Conservation (phyloP, 2,329 filamentous ascomycete species). For the Colletotrichum costaricense region DNA sequence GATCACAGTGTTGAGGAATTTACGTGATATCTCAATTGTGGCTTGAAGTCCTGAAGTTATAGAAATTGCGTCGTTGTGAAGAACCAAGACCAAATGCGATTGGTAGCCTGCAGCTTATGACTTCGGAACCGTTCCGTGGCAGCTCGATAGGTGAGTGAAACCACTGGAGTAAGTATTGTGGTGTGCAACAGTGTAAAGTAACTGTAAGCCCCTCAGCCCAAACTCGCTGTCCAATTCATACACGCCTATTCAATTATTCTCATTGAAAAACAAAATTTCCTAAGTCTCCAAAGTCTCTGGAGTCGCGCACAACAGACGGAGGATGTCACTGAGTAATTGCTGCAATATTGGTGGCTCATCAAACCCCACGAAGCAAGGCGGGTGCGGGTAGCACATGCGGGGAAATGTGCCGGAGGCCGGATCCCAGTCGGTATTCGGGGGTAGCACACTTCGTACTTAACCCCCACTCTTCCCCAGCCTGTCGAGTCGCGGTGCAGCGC, state of each 20-base stretch:
- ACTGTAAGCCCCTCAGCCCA: too few relatives aligned
- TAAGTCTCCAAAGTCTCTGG: not conserved
- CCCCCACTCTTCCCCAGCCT: constrained; percentile 25
- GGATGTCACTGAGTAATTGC: not conserved
- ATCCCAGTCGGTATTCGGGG: not conserved
- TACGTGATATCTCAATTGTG: too few relatives aligned
- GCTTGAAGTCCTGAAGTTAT: too few relatives aligned
- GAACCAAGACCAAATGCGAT: too few relatives aligned
- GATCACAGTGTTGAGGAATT: too few relatives aligned
- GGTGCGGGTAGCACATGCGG: not conserved
- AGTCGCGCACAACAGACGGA: not conserved
- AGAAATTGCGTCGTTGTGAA: too few relatives aligned
- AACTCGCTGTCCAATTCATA: too few relatives aligned
- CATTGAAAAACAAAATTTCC: not conserved
- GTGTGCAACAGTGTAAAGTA: too few relatives aligned
- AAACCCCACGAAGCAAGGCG: not conserved
- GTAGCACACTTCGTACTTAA: constrained; percentile 13
- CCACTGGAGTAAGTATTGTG: too few relatives aligned
- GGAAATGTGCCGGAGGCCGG: constrained; percentile 4
- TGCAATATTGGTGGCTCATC: not conserved
- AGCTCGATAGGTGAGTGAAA: too few relatives aligned
- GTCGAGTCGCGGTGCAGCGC: not conserved
- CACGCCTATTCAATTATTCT: not conserved
- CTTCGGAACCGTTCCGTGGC: too few relatives aligned
- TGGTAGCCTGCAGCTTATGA: too few relatives aligned